Evolutionary conservation across 164 flowering plant genomes (phyloP).

Genomic region (Paratinospora sagittata): DNA sequence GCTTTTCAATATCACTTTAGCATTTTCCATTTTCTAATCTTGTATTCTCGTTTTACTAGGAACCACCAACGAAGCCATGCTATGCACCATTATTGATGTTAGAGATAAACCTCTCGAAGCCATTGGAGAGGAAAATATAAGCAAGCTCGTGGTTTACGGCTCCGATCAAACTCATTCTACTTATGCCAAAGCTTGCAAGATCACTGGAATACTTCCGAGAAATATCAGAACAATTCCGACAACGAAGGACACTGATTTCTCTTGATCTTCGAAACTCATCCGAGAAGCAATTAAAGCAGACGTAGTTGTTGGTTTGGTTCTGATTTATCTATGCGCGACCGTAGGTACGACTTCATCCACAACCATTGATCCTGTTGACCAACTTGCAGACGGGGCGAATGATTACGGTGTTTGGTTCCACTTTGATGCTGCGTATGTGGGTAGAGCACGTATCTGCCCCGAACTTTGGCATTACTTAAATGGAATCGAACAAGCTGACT

Average conservation of each 20-base stretch:
- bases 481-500: constrained; percentile 46
- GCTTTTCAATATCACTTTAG: no score
- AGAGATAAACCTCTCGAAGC: constrained; percentile 28
- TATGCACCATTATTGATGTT: constrained; percentile 48
- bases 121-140: constrained; percentile 19
- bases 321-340: constrained; percentile 44
- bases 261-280: no score
- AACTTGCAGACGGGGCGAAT: constrained; percentile 37
- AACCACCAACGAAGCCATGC: constrained; percentile 46
- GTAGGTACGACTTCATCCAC: constrained; percentile 58
- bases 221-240: no score
- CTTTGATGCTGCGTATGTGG: constrained; percentile 62
- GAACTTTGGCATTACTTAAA: constrained; percentile 45
- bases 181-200: constrained; percentile 34
- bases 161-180: constrained; percentile 67
- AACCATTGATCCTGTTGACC: constrained; percentile 47
- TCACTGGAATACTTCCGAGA: constrained; percentile 42
- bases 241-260: no score
- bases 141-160: constrained; percentile 46
- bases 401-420: constrained; percentile 46
- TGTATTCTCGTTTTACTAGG: no score
- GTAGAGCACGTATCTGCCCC: constrained; percentile 60
- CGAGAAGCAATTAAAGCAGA: constrained; percentile 41
- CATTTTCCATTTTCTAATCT: no score
- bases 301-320: constrained; percentile 40